phyloP scores from a whole-genome alignment of 2,329 filamentous ascomycete genomes.

The Fusarium sp. region DNA sequence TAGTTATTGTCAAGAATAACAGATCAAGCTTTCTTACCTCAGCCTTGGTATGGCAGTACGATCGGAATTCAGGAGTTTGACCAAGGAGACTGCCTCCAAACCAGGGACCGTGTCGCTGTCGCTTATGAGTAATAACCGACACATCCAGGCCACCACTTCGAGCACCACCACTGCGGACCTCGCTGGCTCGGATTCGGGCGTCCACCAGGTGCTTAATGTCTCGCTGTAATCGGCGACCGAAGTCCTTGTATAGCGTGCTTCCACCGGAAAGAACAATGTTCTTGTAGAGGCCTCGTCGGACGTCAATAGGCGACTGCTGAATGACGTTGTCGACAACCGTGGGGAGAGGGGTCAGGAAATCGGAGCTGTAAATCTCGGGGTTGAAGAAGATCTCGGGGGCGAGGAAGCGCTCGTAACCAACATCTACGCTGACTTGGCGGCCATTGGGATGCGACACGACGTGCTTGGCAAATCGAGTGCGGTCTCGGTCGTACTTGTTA shows the following conservation, averaged over 20 bases:
- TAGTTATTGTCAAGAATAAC: constrained; percentile 9
- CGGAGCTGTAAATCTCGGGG: constrained; percentile 98
- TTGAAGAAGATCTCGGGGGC: constrained; percentile 99
- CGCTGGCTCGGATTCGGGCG: constrained; percentile 90
- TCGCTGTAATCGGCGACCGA: constrained; percentile 93
- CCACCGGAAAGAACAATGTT: constrained; percentile 98
- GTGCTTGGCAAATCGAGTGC: constrained; percentile 91
- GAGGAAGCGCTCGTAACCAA: constrained; percentile 97
- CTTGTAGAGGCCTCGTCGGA: constrained; percentile 97
- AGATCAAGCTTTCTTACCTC: constrained; percentile 61
- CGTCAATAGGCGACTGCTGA: constrained; percentile 97
- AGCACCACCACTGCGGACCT: constrained; percentile 90
- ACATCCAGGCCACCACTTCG: constrained; percentile 96
- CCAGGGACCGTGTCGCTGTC: constrained; percentile 97
- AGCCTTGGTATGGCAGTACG: constrained; percentile 96
- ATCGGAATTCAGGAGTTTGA: constrained; percentile 97
- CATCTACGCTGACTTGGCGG: constrained; percentile 85
- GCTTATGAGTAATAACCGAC: constrained; percentile 96
- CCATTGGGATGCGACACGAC: constrained; percentile 88
- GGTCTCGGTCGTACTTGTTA: constrained; percentile 91
- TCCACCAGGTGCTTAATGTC: constrained; percentile 98
- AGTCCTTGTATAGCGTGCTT: constrained; percentile 98
- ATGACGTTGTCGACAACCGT: constrained; percentile 97
- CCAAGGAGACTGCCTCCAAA: constrained; percentile 97
- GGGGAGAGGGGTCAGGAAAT: constrained; percentile 95